Base-by-base conservation (phyloP, 2,329 filamentous ascomycete genomes). In the Xylaria sp. region DNA sequence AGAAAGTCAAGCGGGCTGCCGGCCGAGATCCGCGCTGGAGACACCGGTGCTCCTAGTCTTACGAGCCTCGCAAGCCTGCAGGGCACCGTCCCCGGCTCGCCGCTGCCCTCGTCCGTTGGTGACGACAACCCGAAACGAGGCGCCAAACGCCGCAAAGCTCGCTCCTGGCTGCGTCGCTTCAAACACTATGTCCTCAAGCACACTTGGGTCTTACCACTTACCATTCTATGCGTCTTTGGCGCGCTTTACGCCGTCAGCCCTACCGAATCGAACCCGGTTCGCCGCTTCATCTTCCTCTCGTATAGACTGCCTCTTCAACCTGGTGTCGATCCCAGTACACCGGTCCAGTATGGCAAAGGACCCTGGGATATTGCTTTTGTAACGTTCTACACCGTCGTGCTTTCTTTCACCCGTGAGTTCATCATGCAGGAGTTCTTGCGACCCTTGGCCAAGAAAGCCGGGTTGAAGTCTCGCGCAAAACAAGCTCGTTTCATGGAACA, bases 401-500 rank as follows among this genome's bases (percentile, higher is more conserved):
- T 98, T 69, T 94, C 92, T 70, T 98, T 98, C 80, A 97, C 94
- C 12, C 93, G 94, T 78, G 94, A 98, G 80, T 97, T 97, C 81
- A 87, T 97, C 82, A 98, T 97, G 94, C 94, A 97, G 82, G 91
- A 94, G 76, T 76, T 97, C 60, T 89, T 98, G 67, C 89, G 91
- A 13, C 94, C 94, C 0, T 84, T 94, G 70, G 93, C 94, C 6
- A 85, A 89, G 52, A 86, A 84, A 73, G 89, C 85, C 64, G 92
- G 93, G 18, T 89, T 98, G 77, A 86, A 83, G 69, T 89, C 88
- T 71, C 88, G 90, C 66, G 89, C 86, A 72, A 98, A 97, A 83
- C 94, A 96, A 77, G 88, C 91, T 18, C 91, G 94, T 41, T 98
- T 97, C 86, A 96, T 97, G 93, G 94, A 98, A 81, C 94, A 98